Conservation (phyloP, 441 rosid genomes). For the Daphne laureola region DNA sequence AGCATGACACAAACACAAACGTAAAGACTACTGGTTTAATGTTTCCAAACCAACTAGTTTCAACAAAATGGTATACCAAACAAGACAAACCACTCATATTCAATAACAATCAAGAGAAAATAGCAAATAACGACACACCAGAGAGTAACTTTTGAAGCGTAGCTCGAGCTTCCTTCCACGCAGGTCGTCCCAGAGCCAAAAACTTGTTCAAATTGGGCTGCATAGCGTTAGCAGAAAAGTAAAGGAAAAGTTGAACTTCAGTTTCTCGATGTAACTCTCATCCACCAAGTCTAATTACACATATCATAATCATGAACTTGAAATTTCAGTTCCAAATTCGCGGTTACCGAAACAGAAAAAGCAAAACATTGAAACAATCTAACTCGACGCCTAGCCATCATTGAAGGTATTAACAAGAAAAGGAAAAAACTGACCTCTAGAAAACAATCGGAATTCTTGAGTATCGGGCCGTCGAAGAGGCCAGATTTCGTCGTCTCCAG, state of each 20-base stretch:
- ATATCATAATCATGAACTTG: not conserved
- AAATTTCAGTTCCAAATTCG: too few relatives aligned
- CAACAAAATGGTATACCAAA: not conserved
- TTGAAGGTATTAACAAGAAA: not conserved
- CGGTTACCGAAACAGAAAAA: not conserved
- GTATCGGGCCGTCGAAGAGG: constrained; percentile 62
- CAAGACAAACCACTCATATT: too few relatives aligned
- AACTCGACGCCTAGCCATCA: constrained; percentile 1
- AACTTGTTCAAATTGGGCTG: constrained; percentile 83
- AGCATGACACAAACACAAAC: too few relatives aligned
- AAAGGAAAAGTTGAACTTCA: too few relatives aligned
- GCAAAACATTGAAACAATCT: constrained; percentile 6
- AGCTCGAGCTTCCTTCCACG: constrained; percentile 92
- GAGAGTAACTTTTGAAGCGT: constrained; percentile 72
- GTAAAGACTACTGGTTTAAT: too few relatives aligned
- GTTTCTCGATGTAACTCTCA: too few relatives aligned
- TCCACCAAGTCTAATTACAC: not conserved
- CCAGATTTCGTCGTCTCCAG: constrained; percentile 66
- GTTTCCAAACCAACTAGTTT: too few relatives aligned
- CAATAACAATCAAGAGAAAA: not conserved
- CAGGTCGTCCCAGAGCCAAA: constrained; percentile 80
- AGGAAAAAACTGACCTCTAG: constrained; percentile 44
- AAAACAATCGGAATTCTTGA: constrained; percentile 65
- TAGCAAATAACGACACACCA: constrained; percentile 28
- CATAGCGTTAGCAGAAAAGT: constrained; percentile 22